A percentile compares a stretch with the other conserved stretches of the same genome.
Evolutionary conservation across 1,139 yeast species (phyloP).

Genomic region (Pichia sp.): DNA sequence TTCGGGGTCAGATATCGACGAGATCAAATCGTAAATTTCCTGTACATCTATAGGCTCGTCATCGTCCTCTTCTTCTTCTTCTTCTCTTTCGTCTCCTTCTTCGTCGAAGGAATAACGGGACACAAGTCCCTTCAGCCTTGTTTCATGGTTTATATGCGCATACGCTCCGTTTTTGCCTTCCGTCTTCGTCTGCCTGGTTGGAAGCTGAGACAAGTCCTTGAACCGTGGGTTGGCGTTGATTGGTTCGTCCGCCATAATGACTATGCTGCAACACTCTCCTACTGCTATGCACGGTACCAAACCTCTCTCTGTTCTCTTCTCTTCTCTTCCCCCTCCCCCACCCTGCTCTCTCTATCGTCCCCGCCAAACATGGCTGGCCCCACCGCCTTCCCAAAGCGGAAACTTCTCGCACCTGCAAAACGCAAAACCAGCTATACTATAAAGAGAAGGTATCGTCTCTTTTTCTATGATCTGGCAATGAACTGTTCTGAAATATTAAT

Average conservation of each 20-base stretch:
- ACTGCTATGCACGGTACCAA: too few relatives aligned
- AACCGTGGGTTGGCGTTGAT: constrained; percentile 91
- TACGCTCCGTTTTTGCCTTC: neutral
- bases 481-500: too few relatives aligned
- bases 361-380: neutral
- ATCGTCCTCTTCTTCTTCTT: constrained; percentile 35
- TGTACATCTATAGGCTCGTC: constrained; percentile 67
- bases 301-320: too few relatives aligned
- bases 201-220: constrained; percentile 67
- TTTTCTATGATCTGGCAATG: too few relatives aligned
- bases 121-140: constrained; percentile 13
- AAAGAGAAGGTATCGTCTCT: too few relatives aligned
- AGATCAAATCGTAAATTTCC: constrained; percentile 67
- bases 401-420: neutral
- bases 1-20: constrained; percentile 93
- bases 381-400: neutral
- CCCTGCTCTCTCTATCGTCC: neutral
- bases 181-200: constrained; percentile 45
- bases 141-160: constrained; percentile 3
- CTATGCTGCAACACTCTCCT: neutral
- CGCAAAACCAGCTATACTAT: too few relatives aligned
- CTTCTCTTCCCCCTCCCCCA: neutral
- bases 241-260: constrained; percentile 42
- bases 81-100: constrained; percentile 24
- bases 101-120: constrained; percentile 18